Base-by-base conservation (phyloP, 495 filamentous ascomycete species). In the Daldinia bambusicola region DNA sequence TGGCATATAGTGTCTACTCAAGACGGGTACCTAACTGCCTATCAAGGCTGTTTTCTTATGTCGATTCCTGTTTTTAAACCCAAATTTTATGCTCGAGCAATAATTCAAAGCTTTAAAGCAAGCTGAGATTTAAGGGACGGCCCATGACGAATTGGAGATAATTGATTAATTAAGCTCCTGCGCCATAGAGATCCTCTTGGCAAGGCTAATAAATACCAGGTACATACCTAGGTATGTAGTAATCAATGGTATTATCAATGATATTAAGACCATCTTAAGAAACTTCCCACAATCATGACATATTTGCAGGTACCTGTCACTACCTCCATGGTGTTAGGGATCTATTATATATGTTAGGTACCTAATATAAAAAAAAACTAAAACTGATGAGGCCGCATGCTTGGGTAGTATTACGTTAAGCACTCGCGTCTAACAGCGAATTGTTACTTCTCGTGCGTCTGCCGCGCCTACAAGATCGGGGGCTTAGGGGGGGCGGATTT, bases 171-270 rank as follows among this genome's bases (percentile, higher is more conserved):
- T 32, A 31, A 16, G 22, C 50, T 53, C n/a, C 50, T 32, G 50
- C 50, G 30, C 50, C 50, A 26, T 31, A 16, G 6, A 32, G 50
- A 53, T 53, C 50, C 12, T 5, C 50, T 53, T 53, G 50, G 50
- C 50, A 53, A 30, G 30, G 50, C 30, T 18, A 48, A 48, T 48
- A 18, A 48, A 48, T 10, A n/a, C n/a, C n/a, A n/a, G n/a, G n/a
- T n/a, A n/a, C n/a, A n/a, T n/a, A n/a, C n/a, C n/a, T n/a, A n/a
- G n/a, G n/a, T n/a, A n/a, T n/a, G n/a, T n/a, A n/a, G n/a, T n/a
- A n/a, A n/a, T n/a, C n/a, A n/a, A n/a, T n/a, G n/a, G n/a, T n/a
- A n/a, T n/a, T n/a, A 26, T 26, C 26, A 26, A 26, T 26, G 26
- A 26, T 26, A 26, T 26, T 26, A 22, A 48, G 20, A 48, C 10